These are phyloP conservation scores for Penicillium sp. DNA, from an alignment of 2,329 filamentous ascomycete genomes.

Conservation along the genomic window DNA sequence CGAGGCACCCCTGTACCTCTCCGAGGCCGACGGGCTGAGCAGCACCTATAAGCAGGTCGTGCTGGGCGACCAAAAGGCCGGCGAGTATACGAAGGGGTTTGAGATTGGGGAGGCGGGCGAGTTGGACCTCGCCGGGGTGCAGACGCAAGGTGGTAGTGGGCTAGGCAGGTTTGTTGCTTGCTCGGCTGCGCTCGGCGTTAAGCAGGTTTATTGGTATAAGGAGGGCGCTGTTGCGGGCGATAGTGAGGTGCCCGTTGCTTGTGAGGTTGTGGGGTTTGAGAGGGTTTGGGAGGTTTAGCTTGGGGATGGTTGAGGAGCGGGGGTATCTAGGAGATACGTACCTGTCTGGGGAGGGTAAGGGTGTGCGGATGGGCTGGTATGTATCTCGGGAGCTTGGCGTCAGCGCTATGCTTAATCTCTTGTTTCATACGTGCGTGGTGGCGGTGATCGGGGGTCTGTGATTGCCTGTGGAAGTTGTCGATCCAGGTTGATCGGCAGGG, in stretches of 20 bases:
- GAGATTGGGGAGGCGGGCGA: not conserved
- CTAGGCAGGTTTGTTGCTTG: conserved; percentile 14
- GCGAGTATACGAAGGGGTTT: conserved; percentile 8
- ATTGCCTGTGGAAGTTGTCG: not conserved
- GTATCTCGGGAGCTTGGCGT: not conserved
- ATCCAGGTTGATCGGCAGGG: conserved; percentile 1
- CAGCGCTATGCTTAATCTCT: not conserved
- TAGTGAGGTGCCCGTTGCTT: not conserved
- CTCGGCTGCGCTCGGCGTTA: conserved; percentile 10
- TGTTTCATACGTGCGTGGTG: conserved; percentile 6
- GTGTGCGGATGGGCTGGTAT: not conserved
- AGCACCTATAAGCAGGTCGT: conserved; percentile 9
- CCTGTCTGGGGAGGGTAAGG: not conserved
- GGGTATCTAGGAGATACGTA: not conserved
- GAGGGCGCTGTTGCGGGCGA: not conserved
- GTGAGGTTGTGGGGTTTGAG: conserved; percentile 11
- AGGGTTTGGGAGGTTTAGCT: not conserved
- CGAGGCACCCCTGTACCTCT: conserved; percentile 9
- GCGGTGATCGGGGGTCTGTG: not conserved
- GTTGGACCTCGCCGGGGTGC: not conserved
- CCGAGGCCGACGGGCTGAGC: not conserved
- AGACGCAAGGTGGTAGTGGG: not conserved
- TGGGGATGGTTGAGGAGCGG: not conserved
- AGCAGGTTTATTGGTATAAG: conserved; percentile 14
- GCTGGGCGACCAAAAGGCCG: conserved; percentile 5